phyloP scores from a whole-genome alignment of 83 land plant species.

The Isoetes engelmannii region DNA sequence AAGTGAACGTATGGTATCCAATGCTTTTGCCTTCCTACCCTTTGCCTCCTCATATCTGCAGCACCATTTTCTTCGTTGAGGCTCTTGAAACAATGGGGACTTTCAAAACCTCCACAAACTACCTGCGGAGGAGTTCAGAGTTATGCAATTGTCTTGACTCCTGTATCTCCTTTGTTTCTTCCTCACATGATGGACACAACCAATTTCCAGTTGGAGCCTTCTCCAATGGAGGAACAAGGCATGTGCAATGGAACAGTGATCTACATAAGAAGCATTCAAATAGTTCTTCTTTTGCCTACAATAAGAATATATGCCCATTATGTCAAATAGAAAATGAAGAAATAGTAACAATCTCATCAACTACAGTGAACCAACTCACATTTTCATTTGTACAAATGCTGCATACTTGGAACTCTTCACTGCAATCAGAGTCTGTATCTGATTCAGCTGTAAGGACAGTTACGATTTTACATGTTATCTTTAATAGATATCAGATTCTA shows the following conservation, averaged over 20 bases:
- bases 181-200: constrained; percentile 64
- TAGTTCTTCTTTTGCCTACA: constrained; percentile 55
- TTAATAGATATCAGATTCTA: no score
- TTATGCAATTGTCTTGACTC: constrained; percentile 36
- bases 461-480: no score
- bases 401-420: constrained; percentile 76
- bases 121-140: constrained; percentile 60
- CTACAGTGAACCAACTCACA: constrained; percentile 30
- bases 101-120: not conserved
- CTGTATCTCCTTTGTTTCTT: constrained; percentile 52
- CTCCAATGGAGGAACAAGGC: constrained; percentile 45
- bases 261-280: constrained; percentile 60
- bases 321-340: not conserved
- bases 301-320: not conserved
- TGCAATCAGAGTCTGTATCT: constrained; percentile 59
- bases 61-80: not conserved
- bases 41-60: constrained; percentile 66
- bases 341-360: not conserved
- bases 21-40: constrained; percentile 48
- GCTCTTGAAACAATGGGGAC: not conserved
- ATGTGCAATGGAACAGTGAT: constrained; percentile 49
- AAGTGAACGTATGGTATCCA: constrained; percentile 69
- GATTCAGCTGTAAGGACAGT: constrained; percentile 81
- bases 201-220: constrained; percentile 46
- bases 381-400: constrained; percentile 68